A percentile compares a stretch with the other conserved stretches of the same genome.
phyloP scores from a whole-genome alignment of 345 rosid genomes.

The Eucalyptus coolabah region DNA sequence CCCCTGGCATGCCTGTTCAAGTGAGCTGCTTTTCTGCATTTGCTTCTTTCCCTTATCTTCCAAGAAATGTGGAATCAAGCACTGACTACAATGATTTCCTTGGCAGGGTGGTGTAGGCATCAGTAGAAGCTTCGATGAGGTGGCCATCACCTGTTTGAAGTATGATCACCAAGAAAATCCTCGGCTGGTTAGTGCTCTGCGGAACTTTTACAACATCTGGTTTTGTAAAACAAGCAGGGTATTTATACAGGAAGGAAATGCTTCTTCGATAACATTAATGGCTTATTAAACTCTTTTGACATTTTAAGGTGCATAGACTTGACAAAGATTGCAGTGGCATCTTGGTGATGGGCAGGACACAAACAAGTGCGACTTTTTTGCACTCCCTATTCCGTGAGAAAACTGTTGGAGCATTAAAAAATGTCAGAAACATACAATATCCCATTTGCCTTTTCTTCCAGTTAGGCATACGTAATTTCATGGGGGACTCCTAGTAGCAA shows the following conservation, averaged over 20 bases:
- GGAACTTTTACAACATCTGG: background rate
- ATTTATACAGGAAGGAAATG: background rate
- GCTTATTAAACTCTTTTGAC: background rate
- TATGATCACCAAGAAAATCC: conserved; percentile 60
- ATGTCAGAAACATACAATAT: conserved; percentile 5
- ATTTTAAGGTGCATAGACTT: conserved; percentile 79
- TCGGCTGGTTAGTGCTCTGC: conserved; percentile 57
- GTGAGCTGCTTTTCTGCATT: conserved; percentile 12
- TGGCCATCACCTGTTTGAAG: conserved; percentile 57
- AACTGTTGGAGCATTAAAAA: conserved; percentile 57
- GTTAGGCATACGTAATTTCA: background rate
- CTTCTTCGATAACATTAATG: background rate
- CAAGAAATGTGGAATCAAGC: background rate
- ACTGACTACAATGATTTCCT: background rate
- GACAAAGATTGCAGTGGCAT: conserved; percentile 93
- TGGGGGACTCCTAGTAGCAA: background rate
- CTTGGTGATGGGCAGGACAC: conserved; percentile 93
- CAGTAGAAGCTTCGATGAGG: conserved; percentile 70
- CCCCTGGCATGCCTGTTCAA: conserved; percentile 93
- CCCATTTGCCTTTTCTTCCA: background rate
- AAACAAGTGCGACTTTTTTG: conserved; percentile 54
- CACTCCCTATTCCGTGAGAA: conserved; percentile 88
- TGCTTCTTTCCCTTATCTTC: background rate
- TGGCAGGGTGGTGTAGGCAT: conserved; percentile 81
- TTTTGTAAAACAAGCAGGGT: background rate